Percentiles rank a stretch among this genome's conserved stretches.
phyloP scores from a whole-genome alignment of 2,329 filamentous ascomycete species.

The Colletotrichum coccodes region DNA sequence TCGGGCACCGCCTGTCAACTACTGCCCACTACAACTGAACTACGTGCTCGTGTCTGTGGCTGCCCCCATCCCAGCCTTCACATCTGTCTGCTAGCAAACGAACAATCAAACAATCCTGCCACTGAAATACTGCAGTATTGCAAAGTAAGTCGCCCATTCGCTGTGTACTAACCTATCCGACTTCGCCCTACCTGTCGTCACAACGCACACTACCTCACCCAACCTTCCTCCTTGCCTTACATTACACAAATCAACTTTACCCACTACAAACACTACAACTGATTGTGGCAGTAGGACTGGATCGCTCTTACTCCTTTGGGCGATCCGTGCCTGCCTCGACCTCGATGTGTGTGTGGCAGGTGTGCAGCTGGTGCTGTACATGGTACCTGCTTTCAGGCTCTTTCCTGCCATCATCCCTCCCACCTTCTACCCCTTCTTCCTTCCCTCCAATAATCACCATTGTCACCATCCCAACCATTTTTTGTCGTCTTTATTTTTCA shows the following conservation, averaged over 20 bases:
- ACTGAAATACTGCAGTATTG: not conserved
- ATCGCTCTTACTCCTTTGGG: constrained; percentile 22
- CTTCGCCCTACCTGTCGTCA: not conserved
- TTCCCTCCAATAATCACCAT: constrained; percentile 21
- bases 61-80: constrained; percentile 16
- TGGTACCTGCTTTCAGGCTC: constrained; percentile 31
- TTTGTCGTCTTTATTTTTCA: not conserved
- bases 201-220: not conserved
- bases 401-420: constrained; percentile 12
- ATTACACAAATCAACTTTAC: constrained; percentile 4
- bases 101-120: not conserved
- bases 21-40: constrained; percentile 19
- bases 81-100: constrained; percentile 1
- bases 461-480: constrained; percentile 17
- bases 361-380: constrained; percentile 5
- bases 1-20: constrained; percentile 1
- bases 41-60: constrained; percentile 15
- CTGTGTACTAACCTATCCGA: not conserved
- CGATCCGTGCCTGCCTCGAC: constrained; percentile 12
- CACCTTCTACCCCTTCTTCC: not conserved
- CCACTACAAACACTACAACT: not conserved
- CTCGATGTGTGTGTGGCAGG: constrained; percentile 17
- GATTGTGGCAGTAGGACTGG: constrained; percentile 14
- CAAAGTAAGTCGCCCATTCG: not conserved
- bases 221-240: constrained; percentile 11